A percentile compares a stretch with the other conserved stretches of the same genome.
Evolutionary conservation across 768 basidiomycete species (phyloP).

Genomic region (Neoboletus brunneissimus): DNA sequence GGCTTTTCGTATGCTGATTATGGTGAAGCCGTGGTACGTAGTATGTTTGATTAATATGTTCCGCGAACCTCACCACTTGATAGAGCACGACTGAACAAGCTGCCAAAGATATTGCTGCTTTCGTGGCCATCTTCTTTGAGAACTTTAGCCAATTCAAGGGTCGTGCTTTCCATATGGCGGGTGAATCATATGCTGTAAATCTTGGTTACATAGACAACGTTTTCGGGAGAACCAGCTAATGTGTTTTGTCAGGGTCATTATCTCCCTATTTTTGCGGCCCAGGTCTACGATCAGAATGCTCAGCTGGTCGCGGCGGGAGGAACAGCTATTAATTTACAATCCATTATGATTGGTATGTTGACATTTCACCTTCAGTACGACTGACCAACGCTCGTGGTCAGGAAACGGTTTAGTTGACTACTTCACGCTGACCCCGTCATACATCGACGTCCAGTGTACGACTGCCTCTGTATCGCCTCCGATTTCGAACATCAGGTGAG

Average conservation of each 20-base stretch:
- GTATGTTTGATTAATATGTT: slow-evolving; percentile 4
- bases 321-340: slow-evolving; percentile 45
- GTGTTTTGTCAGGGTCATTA: slow-evolving; percentile 40
- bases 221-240: background rate
- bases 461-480: slow-evolving; percentile 41
- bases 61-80: background rate
- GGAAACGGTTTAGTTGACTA: slow-evolving; percentile 43
- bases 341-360: slow-evolving; percentile 42
- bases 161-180: slow-evolving; percentile 54
- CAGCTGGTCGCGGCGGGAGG: slow-evolving; percentile 40
- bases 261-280: slow-evolving; percentile 45
- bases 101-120: slow-evolving; percentile 62
- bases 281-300: slow-evolving; percentile 44
- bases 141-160: slow-evolving; percentile 67
- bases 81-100: slow-evolving; percentile 61
- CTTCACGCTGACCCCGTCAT: slow-evolving; percentile 36
- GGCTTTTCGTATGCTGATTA: slow-evolving; percentile 44
- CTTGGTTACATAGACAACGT: background rate
- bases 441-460: slow-evolving; percentile 53
- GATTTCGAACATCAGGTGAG: slow-evolving; percentile 11
- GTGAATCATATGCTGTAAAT: slow-evolving; percentile 49
- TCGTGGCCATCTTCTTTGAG: slow-evolving; percentile 69
- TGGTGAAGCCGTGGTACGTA: slow-evolving; percentile 34
- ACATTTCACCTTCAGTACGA: background rate
- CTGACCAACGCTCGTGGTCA: slow-evolving; percentile 1